A percentile compares a stretch with the other conserved stretches of the same genome.
These are phyloP conservation scores for Vicia villosa DNA, from an alignment of 306 rosid species.

Conservation along the genomic window DNA sequence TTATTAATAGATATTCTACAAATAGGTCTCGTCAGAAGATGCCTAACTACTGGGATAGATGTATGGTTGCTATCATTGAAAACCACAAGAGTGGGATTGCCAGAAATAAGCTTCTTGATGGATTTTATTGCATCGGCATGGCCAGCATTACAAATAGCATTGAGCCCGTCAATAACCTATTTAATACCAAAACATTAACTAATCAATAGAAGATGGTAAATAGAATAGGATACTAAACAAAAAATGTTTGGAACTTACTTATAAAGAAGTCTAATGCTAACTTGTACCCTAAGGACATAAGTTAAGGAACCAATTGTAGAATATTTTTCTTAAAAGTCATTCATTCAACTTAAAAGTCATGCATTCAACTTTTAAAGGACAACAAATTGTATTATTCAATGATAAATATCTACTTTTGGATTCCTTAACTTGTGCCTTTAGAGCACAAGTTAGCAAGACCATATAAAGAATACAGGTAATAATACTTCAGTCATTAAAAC, in stretches of 20 bases:
- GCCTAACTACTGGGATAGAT: constrained; percentile 52
- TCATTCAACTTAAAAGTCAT: no score
- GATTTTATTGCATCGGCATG: constrained; percentile 55
- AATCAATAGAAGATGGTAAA: constrained; percentile 33
- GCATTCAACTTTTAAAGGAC: no score
- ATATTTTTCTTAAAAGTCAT: no score
- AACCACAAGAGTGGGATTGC: constrained; percentile 61
- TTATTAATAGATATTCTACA: constrained; percentile 60
- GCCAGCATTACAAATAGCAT: constrained; percentile 49
- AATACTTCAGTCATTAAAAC: not conserved
- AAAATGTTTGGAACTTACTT: constrained; percentile 3
- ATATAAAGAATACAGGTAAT: not conserved
- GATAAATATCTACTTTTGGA: no score
- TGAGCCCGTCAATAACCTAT: constrained; percentile 80
- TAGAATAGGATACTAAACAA: constrained; percentile 14
- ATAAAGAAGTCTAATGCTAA: not conserved
- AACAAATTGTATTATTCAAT: no score
- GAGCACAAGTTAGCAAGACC: no score
- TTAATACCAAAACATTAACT: constrained; percentile 33
- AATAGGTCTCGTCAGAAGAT: constrained; percentile 58
- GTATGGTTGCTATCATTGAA: constrained; percentile 59
- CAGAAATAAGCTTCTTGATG: constrained; percentile 52
- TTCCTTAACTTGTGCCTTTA: no score
- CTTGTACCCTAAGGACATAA: no score
- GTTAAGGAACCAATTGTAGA: no score